Evolutionary conservation across 768 basidiomycete species (phyloP).

Genomic region (Suillus occidentalis): DNA sequence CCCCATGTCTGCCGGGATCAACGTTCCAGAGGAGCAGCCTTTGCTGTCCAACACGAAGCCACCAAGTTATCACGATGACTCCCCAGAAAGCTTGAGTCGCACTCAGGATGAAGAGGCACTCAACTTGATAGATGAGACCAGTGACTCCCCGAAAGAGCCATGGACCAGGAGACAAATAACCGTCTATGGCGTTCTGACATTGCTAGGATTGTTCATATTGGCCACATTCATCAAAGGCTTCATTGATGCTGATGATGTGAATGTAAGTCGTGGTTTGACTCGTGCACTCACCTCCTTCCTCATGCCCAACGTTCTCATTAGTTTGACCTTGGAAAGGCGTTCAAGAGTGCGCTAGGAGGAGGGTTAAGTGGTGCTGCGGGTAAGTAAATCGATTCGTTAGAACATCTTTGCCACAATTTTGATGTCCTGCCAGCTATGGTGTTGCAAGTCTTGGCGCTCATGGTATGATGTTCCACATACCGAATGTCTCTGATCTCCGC

Average conservation of each 20-base stretch:
- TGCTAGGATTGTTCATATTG: constrained; percentile 40
- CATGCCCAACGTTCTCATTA: constrained; percentile 35
- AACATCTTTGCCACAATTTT: constrained; percentile 7
- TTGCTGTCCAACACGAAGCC: constrained; percentile 20
- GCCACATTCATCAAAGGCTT: constrained; percentile 67
- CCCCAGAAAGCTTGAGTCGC: background rate
- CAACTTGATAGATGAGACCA: constrained; percentile 4
- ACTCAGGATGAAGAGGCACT: constrained; percentile 17
- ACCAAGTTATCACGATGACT: constrained; percentile 17
- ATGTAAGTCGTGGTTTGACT: constrained; percentile 43
- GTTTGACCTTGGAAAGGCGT: constrained; percentile 78
- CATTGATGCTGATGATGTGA: constrained; percentile 64
- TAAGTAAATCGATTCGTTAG: constrained; percentile 24
- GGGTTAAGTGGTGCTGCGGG: constrained; percentile 88
- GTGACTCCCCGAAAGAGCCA: constrained; percentile 9
- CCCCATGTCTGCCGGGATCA: constrained; percentile 4
- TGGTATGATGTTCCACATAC: constrained; percentile 40
- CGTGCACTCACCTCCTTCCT: constrained; percentile 45
- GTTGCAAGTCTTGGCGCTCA: constrained; percentile 85
- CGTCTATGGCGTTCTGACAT: constrained; percentile 34
- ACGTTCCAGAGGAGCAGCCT: constrained; percentile 23
- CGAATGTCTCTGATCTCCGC: background rate
- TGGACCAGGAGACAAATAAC: constrained; percentile 14
- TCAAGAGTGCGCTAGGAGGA: constrained; percentile 85
- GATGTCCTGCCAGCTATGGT: constrained; percentile 70